Conservation (phyloP, 495 filamentous ascomycete species). For the Staphylotrichum longicolle region DNA sequence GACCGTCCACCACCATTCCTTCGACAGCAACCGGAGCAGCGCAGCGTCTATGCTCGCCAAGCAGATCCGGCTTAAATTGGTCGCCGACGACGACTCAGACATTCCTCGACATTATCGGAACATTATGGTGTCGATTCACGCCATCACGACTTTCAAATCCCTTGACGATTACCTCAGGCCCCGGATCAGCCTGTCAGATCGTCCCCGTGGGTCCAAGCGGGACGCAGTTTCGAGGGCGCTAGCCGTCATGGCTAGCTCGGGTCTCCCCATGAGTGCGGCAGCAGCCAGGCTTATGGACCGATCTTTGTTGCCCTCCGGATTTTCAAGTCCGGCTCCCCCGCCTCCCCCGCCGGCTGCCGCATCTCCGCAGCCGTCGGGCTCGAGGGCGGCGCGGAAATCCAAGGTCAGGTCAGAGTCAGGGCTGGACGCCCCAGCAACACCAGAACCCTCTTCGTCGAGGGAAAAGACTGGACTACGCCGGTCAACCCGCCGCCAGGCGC, state of each 20-base stretch:
- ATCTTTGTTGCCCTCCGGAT: constrained; percentile 28
- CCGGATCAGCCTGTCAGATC: constrained; percentile 78
- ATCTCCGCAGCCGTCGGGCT: constrained; percentile 39
- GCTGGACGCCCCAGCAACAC: constrained; percentile 38
- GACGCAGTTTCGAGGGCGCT: constrained; percentile 67
- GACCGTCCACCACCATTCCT: constrained; percentile 89
- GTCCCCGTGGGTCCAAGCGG: constrained; percentile 61
- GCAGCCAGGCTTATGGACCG: constrained; percentile 49
- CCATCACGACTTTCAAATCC: constrained; percentile 96
- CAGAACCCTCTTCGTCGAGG: constrained; percentile 39
- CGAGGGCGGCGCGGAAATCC: constrained; percentile 43
- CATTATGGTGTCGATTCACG: constrained; percentile 97
- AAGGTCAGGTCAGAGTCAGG: constrained; percentile 47
- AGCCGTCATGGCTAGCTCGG: constrained; percentile 77
- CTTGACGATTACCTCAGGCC: constrained; percentile 95
- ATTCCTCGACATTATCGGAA: constrained; percentile 82
- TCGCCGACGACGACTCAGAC: constrained; percentile 86
- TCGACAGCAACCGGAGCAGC: constrained; percentile 88
- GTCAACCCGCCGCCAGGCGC: constrained; percentile 54
- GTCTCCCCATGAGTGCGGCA: constrained; percentile 43
- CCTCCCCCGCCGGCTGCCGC: constrained; percentile 35
- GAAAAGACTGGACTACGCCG: constrained; percentile 55
- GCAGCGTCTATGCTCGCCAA: constrained; percentile 95
- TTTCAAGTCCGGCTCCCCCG: constrained; percentile 23
- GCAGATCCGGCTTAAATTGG: constrained; percentile 84